Base-by-base conservation (phyloP, 352 stramenopile genomes). In the Phytophthora cryptogea region DNA sequence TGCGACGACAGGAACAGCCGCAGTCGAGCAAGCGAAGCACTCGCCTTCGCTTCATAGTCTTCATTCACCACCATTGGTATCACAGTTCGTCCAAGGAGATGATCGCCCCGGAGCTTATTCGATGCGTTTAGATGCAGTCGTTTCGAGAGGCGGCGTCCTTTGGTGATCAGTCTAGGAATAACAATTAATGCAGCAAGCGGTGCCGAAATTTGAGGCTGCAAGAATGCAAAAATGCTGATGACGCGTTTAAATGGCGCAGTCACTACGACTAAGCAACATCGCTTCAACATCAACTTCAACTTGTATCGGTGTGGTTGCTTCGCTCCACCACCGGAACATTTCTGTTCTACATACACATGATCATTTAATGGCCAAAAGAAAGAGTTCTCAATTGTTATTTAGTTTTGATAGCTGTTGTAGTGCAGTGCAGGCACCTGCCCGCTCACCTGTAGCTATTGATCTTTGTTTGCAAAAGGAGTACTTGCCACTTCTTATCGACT, bases 1-100 rank as follows among this genome's bases (percentile, higher is more conserved):
- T 81, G 72, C 1, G 72, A 70, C 13, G 68, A 72, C 23, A 81
- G 33, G 49, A 81, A 78, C 43, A 76, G 44, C 30, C 68, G 62
- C 28, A 81, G 31, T 5, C 69, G 61, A 11, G 68, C 66, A 17
- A 81, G 58, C 3, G 72, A 78, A 0, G 67, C 58, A 7, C 48
- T 66, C 23, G 56, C 43, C 26, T 68, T 71, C 6, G 47, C 48
- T 1, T 70, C 66, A 3, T 66, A 45, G 14, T 33, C 50, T 20
- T 70, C 59, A 10, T 64, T 65, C 16, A 60, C 44, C 17, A 62
- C 48, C 54, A 69, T 69, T 20, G 27, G 17, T 31, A 11, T 23
- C 28, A 26, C 6, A 50, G 17, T 23, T 16, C 37, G 17, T 40
- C 13, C 31, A 57, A 14, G 35, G 13, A 45, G 20, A 10, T 7